Evolutionary conservation across 768 basidiomycete species (phyloP), one percentile per base, ranked within the genome.

Genomic region (Hypholoma sublateritium): DNA sequence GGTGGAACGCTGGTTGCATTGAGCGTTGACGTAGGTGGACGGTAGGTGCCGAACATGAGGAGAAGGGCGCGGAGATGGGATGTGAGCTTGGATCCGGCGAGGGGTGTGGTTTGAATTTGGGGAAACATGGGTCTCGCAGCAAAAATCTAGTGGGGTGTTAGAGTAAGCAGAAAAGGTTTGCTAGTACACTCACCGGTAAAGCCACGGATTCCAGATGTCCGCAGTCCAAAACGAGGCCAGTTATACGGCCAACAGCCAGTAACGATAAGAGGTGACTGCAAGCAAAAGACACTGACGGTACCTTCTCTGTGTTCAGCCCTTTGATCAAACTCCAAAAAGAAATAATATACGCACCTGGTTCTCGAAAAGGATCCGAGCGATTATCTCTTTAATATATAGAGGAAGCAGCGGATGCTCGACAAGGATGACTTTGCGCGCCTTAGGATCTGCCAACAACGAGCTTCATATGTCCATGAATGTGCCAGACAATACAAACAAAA

Each of bases 281-380:
- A 1, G 91, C 89, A 72, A 98, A 99, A 2, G 94, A 96, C 61
- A 99, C 81, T 6, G 93, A 94, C 6, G 95, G 96, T 25, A 97
- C 90, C 94, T 97, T 67, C 9, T 32, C 1, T 32, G 9, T 32
- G 28, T 9, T 32, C 6, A 32, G 28, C 5, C 17, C 48, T 41
- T 39, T 41, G 16, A 47, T 36, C 11, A 21, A 25, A 11, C 13
- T 25, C 55, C 17, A 47, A 25, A 42, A 48, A 47, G 12, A n/a
- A n/a, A 48, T 41, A 51, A 28, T 36, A 25, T 50, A 56, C 74
- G 57, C 59, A 91, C 95, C 77, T 95, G 91, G 66, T 95, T 97
- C 59, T 91, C 89, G 67, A 98, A 98, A 17, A 98, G 74, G 41
- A 92, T 85, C 51, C 85, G 83, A 0, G 93, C 92, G 37, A 98